Evolutionary conservation across 2,329 filamentous ascomycete species (phyloP), one percentile per base, ranked within the genome.

Genomic region (Nothomitra cinnamomea): DNA sequence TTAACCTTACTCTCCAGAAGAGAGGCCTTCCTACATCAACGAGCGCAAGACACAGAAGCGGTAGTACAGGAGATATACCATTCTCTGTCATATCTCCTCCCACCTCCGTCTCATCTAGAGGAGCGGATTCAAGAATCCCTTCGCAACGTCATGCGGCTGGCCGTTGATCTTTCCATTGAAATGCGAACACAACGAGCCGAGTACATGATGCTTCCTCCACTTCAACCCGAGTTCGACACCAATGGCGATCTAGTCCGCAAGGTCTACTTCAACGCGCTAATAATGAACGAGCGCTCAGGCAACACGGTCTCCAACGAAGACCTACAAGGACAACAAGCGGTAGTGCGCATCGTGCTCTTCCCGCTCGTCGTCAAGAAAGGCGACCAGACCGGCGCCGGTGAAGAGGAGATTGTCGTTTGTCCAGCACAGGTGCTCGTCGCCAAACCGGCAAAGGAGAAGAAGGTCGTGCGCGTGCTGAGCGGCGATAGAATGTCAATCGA

Each of bases 141-240:
- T 53, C 83, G 85, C 61, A 87, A 86, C 60, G 88, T 98, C 52
- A 81, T 98, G 69, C 80, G 80, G 59, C 80, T 90, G 57, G 92
- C 94, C 0, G 92, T 95, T 51, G 84, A 86, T 55, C 78, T 98
- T 10, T 88, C 88, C 1, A 82, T 98, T 59, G 89, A 95, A 70
- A 98, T 98, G 92, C 88, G 92, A 65, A 94, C 85, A 15, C 92
- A 98, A 67, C 82, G 87, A 56, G 88, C 92, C 38, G 92, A 96
- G 71, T 98, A 95, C 72, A 92, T 95, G 72, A 98, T 98, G 90
- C 80, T 96, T 17, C 90, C 92, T 25, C 92, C 92, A 3, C 74
- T 95, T 54, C 87, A 92, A 67, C 92, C 92, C 21, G 88, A 95
- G 67, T 96, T 95, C 68, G 89, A 96, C 67, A 83, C 82, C 61